Percentiles rank a stretch among this genome's conserved stretches.
These are phyloP conservation scores for Coprinellus aureogranulatus DNA, from an alignment of 768 basidiomycete species.

Conservation along the genomic window DNA sequence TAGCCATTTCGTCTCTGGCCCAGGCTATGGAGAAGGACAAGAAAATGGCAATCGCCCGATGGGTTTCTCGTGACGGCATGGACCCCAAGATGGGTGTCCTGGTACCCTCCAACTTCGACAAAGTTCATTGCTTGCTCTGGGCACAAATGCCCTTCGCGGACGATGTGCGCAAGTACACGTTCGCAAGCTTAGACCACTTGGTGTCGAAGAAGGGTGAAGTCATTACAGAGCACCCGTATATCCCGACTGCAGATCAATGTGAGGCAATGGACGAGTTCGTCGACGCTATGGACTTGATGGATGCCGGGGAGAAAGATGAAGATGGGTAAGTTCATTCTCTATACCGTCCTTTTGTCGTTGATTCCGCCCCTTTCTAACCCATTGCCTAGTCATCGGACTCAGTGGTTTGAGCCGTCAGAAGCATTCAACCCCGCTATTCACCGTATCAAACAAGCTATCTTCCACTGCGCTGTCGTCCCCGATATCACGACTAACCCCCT, in stretches of 20 bases:
- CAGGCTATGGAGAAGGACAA: conserved; percentile 72
- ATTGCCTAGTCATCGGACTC: conserved; percentile 45
- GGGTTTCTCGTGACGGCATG: conserved; percentile 67
- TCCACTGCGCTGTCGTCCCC: conserved; percentile 77
- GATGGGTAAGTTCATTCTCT: conserved; percentile 50
- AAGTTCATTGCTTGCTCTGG: conserved; percentile 82
- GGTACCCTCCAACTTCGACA: conserved; percentile 56
- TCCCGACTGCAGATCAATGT: conserved; percentile 76
- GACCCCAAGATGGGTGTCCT: conserved; percentile 88
- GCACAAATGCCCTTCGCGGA: conserved; percentile 95
- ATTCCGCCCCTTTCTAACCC: no score
- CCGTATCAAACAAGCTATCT: conserved; percentile 88
- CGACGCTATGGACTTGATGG: conserved; percentile 83
- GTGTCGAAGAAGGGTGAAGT: conserved; percentile 72
- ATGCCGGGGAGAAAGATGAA: conserved; percentile 72
- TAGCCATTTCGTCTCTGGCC: conserved; percentile 83
- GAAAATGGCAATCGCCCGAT: conserved; percentile 77
- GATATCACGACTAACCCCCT: conserved; percentile 75
- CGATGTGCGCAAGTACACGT: conserved; percentile 84
- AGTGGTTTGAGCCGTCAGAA: conserved; percentile 76
- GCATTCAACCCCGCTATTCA: conserved; percentile 92
- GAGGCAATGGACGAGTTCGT: conserved; percentile 87
- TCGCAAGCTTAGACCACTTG: conserved; percentile 74
- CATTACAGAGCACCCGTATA: conserved; percentile 72
- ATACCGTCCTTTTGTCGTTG: neutral